Evolutionary conservation across 768 basidiomycete species (phyloP).

Genomic region (Amanita fuliginea): DNA sequence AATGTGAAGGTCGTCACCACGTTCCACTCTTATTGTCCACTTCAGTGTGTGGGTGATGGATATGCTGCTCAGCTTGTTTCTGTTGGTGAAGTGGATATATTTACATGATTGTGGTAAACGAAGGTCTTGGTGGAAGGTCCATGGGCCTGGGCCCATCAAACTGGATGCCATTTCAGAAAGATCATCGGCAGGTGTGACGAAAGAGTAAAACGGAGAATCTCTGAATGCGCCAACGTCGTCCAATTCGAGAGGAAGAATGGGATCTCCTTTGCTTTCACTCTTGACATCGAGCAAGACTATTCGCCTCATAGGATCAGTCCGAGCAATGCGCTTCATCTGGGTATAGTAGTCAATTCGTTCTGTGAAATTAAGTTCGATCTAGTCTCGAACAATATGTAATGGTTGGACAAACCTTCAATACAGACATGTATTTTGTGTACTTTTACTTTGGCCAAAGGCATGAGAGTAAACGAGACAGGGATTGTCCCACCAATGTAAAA

Average conservation of each 20-base stretch:
- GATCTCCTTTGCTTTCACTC: constrained; percentile 37
- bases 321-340: constrained; percentile 51
- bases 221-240: constrained; percentile 52
- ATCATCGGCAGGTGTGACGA: constrained; percentile 39
- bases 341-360: constrained; percentile 80
- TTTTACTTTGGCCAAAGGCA: constrained; percentile 78
- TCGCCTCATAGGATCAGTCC: constrained; percentile 54
- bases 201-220: constrained; percentile 52
- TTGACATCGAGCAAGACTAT: constrained; percentile 55
- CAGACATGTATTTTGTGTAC: constrained; percentile 61
- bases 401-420: constrained; percentile 60
- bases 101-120: constrained; percentile 56
- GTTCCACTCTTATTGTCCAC: constrained; percentile 72
- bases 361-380: constrained; percentile 15
- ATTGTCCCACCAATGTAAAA: constrained; percentile 79
- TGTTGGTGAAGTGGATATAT: constrained; percentile 66
- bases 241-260: constrained; percentile 69
- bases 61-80: constrained; percentile 67
- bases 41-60: constrained; percentile 69
- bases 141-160: constrained; percentile 77
- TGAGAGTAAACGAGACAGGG: constrained; percentile 68
- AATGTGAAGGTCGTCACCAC: constrained; percentile 55
- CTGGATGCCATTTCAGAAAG: constrained; percentile 45
- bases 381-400: not conserved
- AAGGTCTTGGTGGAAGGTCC: constrained; percentile 65